Evolutionary conservation across 257 asterid genomes (phyloP).

Genomic region (Primulina eburnea): DNA sequence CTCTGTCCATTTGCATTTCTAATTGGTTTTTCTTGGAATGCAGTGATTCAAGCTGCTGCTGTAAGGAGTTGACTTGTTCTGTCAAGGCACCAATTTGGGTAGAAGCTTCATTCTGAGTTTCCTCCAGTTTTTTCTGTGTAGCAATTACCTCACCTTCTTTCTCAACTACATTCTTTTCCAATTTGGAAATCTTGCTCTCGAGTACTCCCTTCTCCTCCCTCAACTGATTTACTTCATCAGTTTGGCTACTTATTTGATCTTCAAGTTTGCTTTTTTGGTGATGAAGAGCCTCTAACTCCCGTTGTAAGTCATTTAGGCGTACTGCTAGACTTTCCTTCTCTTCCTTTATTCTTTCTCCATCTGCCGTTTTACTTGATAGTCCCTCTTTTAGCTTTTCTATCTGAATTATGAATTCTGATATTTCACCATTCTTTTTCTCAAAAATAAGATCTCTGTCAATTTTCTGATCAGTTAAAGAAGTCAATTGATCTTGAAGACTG

Average conservation of each 20-base stretch:
- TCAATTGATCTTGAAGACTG: slow-evolving; percentile 41
- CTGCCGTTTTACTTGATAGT: slow-evolving; percentile 32
- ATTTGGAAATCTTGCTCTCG: slow-evolving; percentile 34
- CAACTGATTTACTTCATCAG: slow-evolving; percentile 35
- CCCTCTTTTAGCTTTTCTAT: slow-evolving; percentile 49
- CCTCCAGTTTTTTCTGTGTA: slow-evolving; percentile 47
- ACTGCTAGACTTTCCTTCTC: slow-evolving; percentile 35
- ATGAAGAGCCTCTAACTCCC: slow-evolving; percentile 37
- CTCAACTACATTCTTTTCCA: slow-evolving; percentile 41
- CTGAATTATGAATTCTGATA: slow-evolving; percentile 40
- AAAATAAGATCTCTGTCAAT: slow-evolving; percentile 40
- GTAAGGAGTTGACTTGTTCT: slow-evolving; percentile 38
- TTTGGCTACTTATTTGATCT: slow-evolving; percentile 29
- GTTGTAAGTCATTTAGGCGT: slow-evolving; percentile 35
- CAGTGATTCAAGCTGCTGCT: slow-evolving; percentile 44
- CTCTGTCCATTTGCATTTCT: slow-evolving; percentile 45
- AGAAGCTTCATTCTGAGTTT: slow-evolving; percentile 45
- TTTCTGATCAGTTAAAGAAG: slow-evolving; percentile 43
- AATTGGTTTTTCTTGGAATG: slow-evolving; percentile 52
- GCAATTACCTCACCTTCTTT: slow-evolving; percentile 40
- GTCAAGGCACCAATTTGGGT: slow-evolving; percentile 35
- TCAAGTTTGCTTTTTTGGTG: slow-evolving; percentile 37
- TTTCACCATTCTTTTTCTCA: slow-evolving; percentile 40
- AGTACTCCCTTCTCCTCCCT: slow-evolving; percentile 51
- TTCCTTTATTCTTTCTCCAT: slow-evolving; percentile 37